Percentiles rank a stretch among this genome's conserved stretches.
These are phyloP conservation scores for Fusarium mundagurra DNA, from an alignment of 2,329 filamentous ascomycete species.

Conservation along the genomic window DNA sequence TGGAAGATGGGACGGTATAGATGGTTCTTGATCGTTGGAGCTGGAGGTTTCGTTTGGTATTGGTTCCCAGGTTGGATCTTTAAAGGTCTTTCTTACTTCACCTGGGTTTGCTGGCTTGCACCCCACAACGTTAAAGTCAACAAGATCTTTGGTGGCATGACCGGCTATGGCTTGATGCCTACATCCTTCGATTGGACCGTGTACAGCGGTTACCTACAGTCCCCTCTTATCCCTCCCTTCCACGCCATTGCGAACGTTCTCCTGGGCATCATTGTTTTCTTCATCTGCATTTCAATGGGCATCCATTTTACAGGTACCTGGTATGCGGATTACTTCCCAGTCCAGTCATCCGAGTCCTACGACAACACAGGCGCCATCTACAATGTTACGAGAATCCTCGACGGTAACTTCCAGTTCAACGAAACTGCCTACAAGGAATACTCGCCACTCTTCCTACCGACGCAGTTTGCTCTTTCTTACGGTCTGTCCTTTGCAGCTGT, in stretches of 20 bases:
- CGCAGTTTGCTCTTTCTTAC: slow-evolving; percentile 69
- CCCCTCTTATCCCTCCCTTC: slow-evolving; percentile 63
- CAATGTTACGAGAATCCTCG: slow-evolving; percentile 69
- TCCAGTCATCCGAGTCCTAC: slow-evolving; percentile 68
- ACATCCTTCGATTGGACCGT: slow-evolving; percentile 67
- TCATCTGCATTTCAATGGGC: slow-evolving; percentile 65
- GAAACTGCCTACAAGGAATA: slow-evolving; percentile 69
- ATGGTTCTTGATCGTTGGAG: slow-evolving; percentile 68
- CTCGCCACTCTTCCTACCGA: slow-evolving; percentile 72
- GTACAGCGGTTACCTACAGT: slow-evolving; percentile 59
- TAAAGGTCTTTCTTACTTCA: slow-evolving; percentile 70
- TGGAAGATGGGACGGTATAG: slow-evolving; percentile 73
- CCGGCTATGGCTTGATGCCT: slow-evolving; percentile 67
- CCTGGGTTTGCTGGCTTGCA: slow-evolving; percentile 70
- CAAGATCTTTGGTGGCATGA: slow-evolving; percentile 69
- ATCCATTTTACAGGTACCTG: slow-evolving; percentile 67
- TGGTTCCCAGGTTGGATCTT: slow-evolving; percentile 72
- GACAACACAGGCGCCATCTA: slow-evolving; percentile 71
- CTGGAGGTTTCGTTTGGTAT: slow-evolving; percentile 63
- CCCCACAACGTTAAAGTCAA: slow-evolving; percentile 69
- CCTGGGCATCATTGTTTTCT: slow-evolving; percentile 63
- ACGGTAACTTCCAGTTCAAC: slow-evolving; percentile 65
- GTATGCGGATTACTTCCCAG: slow-evolving; percentile 69
- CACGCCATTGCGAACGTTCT: slow-evolving; percentile 66
- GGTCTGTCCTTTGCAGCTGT: slow-evolving; percentile 75